phyloP scores from a whole-genome alignment of 2,329 filamentous ascomycete species.

The Calonectria pauciramosa region DNA sequence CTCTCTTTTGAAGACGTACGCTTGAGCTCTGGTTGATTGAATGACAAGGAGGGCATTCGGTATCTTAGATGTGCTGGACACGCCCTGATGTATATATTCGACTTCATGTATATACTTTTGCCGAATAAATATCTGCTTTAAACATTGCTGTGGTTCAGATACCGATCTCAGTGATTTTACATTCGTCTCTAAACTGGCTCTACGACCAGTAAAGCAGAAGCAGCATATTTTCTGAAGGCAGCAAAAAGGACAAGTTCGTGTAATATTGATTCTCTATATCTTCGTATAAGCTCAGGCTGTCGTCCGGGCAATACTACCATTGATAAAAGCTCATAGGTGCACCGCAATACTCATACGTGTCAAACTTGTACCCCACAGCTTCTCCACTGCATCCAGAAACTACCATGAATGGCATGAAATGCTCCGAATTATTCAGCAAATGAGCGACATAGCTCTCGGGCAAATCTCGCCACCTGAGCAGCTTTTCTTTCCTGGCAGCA shows the following conservation, averaged over 20 bases:
- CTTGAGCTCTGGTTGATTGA: background rate
- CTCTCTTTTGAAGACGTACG: slow-evolving; percentile 23
- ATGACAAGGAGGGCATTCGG: background rate
- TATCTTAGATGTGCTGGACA: background rate
- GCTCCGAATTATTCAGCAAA: background rate
- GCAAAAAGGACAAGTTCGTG: too few relatives aligned
- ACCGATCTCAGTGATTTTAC: background rate
- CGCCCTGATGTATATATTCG: background rate
- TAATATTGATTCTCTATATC: background rate
- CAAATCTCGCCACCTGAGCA: background rate
- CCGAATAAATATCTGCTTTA: background rate
- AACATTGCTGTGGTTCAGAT: background rate
- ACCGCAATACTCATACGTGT: background rate
- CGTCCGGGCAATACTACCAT: background rate
- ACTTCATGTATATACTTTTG: slow-evolving; percentile 5
- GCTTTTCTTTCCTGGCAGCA: background rate
- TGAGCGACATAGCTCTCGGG: background rate
- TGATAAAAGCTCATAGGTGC: background rate
- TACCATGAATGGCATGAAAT: background rate
- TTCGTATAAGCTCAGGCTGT: background rate
- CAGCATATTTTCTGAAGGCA: too few relatives aligned
- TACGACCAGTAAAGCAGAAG: too few relatives aligned
- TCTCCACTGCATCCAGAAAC: background rate
- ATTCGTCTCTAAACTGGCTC: background rate
- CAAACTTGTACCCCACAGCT: background rate